A percentile compares a stretch with the other conserved stretches of the same genome.
phyloP scores from a whole-genome alignment of 176 grass and related monocot species.

The Musa schizocarpa region DNA sequence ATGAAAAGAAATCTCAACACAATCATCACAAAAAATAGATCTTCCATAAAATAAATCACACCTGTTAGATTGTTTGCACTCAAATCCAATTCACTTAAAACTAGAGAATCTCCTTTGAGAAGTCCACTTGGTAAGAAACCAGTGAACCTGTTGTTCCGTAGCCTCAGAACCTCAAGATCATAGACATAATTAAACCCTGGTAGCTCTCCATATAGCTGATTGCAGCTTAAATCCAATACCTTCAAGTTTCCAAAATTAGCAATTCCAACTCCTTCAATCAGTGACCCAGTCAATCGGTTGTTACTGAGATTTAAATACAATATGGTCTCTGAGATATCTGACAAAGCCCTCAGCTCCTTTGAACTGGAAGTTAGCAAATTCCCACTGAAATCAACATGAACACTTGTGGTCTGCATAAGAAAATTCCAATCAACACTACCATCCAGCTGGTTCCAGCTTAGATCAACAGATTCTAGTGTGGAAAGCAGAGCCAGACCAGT shows the following conservation, averaged over 20 bases:
- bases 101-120: constrained; percentile 71
- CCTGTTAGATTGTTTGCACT: constrained; percentile 88
- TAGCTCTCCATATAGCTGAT: constrained; percentile 57
- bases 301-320: constrained; percentile 70
- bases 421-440: constrained; percentile 56
- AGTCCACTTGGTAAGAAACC: constrained; percentile 78
- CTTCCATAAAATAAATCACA: constrained; percentile 10
- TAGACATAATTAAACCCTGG: constrained; percentile 78
- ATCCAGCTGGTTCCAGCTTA: constrained; percentile 43
- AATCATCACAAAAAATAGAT: background rate
- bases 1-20: no score
- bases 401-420: constrained; percentile 39
- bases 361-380: constrained; percentile 61
- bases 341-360: constrained; percentile 56
- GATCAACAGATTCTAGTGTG: constrained; percentile 60
- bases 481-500: constrained; percentile 45
- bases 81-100: constrained; percentile 72
- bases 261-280: constrained; percentile 59
- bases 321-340: constrained; percentile 40
- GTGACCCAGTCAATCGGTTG: constrained; percentile 55
- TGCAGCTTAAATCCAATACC: constrained; percentile 89
- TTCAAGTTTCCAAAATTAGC: constrained; percentile 67
- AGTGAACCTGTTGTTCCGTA: constrained; percentile 64
- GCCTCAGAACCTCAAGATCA: constrained; percentile 58
- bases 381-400: constrained; percentile 73